Percentiles rank a stretch among this genome's conserved stretches.
Conservation (phyloP, 2,329 filamentous ascomycete genomes). For the Ceratocystis ficicola region DNA sequence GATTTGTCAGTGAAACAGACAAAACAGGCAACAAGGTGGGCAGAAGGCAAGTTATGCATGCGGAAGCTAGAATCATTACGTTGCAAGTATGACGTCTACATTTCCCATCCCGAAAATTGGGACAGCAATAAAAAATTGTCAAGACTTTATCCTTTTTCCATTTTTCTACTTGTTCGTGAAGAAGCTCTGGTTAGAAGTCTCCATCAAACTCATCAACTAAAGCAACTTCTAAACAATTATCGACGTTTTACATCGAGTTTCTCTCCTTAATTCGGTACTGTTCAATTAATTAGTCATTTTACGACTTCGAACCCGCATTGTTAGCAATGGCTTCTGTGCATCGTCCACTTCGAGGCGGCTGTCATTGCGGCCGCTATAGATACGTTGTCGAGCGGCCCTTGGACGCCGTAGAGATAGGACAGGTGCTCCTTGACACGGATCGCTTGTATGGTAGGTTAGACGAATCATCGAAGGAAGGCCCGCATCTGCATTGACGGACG, state of each 20-base stretch:
- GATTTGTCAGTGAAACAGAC: neutral
- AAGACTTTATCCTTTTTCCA: neutral
- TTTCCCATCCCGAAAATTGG: neutral
- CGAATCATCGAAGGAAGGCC: neutral
- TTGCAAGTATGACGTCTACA: neutral
- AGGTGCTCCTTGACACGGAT: conserved; percentile 64
- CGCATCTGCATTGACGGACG: neutral
- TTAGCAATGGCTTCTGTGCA: conserved; percentile 1
- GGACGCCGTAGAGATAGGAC: conserved; percentile 42
- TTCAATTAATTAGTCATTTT: neutral
- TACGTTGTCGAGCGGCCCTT: conserved; percentile 63
- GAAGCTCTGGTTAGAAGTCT: neutral
- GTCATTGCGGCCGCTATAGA: conserved; percentile 74
- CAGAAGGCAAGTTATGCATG: neutral
- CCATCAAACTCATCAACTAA: neutral
- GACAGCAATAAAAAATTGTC: neutral
- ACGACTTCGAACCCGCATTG: neutral
- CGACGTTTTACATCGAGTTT: neutral
- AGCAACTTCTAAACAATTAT: neutral
- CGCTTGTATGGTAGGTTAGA: conserved; percentile 55
- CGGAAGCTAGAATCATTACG: neutral
- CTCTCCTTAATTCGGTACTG: neutral
- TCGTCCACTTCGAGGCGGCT: conserved; percentile 47
- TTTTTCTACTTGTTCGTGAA: neutral
- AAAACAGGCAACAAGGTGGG: neutral